A percentile compares a stretch with the other conserved stretches of the same genome.
Evolutionary conservation across 2,329 filamentous ascomycete species (phyloP).

Genomic region (Fusarium brachygibbosum): DNA sequence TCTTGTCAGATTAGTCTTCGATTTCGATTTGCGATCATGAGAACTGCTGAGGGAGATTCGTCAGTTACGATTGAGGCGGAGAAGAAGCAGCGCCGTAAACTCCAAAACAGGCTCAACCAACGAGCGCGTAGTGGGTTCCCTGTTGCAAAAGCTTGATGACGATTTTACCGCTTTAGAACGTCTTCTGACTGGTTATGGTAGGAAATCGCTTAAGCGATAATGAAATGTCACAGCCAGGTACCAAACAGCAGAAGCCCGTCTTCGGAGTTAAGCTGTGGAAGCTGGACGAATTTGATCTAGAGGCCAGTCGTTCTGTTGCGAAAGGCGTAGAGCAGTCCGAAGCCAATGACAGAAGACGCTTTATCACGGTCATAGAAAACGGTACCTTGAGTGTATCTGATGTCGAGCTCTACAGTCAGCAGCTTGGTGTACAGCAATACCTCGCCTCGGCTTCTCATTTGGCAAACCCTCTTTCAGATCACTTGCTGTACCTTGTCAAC

Average conservation of each 20-base stretch:
- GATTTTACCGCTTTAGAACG: background rate
- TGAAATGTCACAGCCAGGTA: background rate
- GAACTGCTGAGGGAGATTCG: too few relatives aligned
- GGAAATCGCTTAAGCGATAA: background rate
- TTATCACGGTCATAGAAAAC: background rate
- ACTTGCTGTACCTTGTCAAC: conserved; percentile 13
- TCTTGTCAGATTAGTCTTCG: background rate
- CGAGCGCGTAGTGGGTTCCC: conserved; percentile 16
- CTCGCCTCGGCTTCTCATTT: background rate
- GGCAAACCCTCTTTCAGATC: conserved; percentile 1
- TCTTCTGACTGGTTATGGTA: background rate
- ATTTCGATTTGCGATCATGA: rapidly evolving
- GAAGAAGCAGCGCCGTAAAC: conserved; percentile 16
- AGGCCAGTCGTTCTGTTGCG: background rate
- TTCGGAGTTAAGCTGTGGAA: conserved; percentile 24
- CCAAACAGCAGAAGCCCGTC: background rate
- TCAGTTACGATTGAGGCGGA: background rate
- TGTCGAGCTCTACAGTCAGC: conserved; percentile 19
- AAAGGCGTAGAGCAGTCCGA: background rate
- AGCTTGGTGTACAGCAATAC: background rate
- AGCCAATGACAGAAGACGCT: background rate
- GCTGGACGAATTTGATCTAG: conserved; percentile 7
- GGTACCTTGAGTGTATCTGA: background rate
- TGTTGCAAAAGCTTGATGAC: background rate
- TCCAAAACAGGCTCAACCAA: conserved; percentile 23